These are phyloP conservation scores for Tubosaeta sp. DNA, from an alignment of 768 basidiomycete genomes.

Conservation along the genomic window DNA sequence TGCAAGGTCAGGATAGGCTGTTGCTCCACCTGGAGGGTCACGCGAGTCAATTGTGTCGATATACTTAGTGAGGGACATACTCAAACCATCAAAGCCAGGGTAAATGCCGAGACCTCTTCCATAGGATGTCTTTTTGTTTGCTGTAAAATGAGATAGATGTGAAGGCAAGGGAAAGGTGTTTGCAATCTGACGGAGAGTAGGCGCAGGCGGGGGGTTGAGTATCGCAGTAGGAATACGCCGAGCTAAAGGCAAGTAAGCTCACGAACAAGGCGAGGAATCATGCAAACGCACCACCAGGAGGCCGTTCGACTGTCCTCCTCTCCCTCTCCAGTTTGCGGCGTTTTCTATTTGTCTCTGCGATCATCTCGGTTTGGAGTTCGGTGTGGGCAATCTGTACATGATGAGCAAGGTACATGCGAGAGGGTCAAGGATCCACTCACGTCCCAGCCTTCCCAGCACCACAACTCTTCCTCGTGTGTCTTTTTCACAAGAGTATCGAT, in stretches of 20 bases:
- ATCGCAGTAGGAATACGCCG: constrained; percentile 59
- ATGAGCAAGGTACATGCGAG: constrained; percentile 6
- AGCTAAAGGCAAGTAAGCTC: constrained; percentile 26
- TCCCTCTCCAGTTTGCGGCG: constrained; percentile 82
- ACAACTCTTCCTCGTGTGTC: constrained; percentile 64
- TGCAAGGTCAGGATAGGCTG: constrained; percentile 29
- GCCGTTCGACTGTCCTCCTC: constrained; percentile 71
- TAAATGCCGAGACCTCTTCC: constrained; percentile 15
- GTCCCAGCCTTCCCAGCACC: constrained; percentile 91
- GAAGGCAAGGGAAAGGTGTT: constrained; percentile 51
- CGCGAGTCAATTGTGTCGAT: not conserved
- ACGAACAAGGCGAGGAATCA: not conserved
- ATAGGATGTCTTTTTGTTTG: constrained; percentile 13
- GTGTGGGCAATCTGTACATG: constrained; percentile 61
- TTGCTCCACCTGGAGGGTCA: constrained; percentile 43
- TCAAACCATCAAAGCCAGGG: constrained; percentile 18
- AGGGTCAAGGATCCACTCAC: constrained; percentile 36
- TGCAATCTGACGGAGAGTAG: constrained; percentile 63
- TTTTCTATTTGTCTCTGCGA: constrained; percentile 86
- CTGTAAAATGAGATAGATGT: constrained; percentile 19
- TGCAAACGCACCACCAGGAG: constrained; percentile 56
- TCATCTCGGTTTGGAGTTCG: constrained; percentile 80
- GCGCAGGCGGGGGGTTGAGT: constrained; percentile 49
- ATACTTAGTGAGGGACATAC: constrained; percentile 4
- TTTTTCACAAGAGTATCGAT: constrained; percentile 57